A percentile compares a stretch with the other conserved stretches of the same genome.
These are phyloP conservation scores for Lichtheimia ornata DNA, from an alignment of 371 early-diverging fungal genomes.

Conservation along the genomic window DNA sequence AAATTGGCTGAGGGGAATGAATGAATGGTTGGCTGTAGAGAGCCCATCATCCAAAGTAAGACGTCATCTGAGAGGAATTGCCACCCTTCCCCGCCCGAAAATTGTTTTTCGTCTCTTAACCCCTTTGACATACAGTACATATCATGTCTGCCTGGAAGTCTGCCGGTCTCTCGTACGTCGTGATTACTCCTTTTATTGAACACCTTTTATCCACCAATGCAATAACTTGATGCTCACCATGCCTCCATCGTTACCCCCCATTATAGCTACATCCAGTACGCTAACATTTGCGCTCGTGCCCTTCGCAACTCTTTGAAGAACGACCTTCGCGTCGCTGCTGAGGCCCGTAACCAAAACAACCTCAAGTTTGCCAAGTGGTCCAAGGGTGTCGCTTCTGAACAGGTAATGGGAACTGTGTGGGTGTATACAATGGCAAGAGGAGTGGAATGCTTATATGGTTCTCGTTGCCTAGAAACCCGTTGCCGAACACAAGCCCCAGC, in stretches of 20 bases:
- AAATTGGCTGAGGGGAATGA: no score
- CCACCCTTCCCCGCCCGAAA: neutral
- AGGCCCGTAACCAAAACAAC: slow-evolving; percentile 76
- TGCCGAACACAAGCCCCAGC: slow-evolving; percentile 20
- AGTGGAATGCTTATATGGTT: neutral
- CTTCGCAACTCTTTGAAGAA: slow-evolving; percentile 86
- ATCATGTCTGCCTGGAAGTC: slow-evolving; percentile 68
- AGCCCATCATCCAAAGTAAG: no score
- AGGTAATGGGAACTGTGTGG: neutral
- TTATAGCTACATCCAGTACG: slow-evolving; percentile 84
- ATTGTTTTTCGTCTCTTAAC: neutral
- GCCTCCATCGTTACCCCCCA: neutral
- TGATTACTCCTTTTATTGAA: neutral
- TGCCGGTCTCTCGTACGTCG: slow-evolving; percentile 59
- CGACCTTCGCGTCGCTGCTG: slow-evolving; percentile 67
- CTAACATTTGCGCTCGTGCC: slow-evolving; percentile 83
- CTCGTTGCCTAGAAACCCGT: slow-evolving; percentile 27
- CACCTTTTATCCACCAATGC: no score
- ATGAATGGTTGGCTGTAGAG: no score
- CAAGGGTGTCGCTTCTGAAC: slow-evolving; percentile 50
- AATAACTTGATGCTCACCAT: neutral
- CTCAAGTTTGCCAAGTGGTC: slow-evolving; percentile 84
- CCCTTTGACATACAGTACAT: no score
- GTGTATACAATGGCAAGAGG: neutral
- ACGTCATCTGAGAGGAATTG: no score